Evolutionary conservation across 306 rosid species (phyloP), one percentile per base, ranked within the genome.

Genomic region (Lagenaria siceraria): DNA sequence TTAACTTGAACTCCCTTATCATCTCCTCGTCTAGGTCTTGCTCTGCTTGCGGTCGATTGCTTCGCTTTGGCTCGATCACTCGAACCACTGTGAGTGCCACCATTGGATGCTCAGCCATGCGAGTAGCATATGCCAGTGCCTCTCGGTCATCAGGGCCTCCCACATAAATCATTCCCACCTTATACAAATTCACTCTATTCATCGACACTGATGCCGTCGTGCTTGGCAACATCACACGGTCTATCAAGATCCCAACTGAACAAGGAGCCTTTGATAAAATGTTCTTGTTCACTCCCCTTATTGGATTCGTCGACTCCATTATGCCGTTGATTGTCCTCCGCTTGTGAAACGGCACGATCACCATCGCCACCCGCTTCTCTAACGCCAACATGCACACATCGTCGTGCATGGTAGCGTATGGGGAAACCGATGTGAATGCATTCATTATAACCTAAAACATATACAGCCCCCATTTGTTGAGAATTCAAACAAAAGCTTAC

Each of bases 61-160:
- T 66, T 36, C 4, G 74, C 1, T 35, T 35, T 1, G 75, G 71
- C 4, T 83, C 79, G 5, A 78, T 51, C 5, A 89, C 7, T 4
- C 86, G 46, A 13, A 87, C 17, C 0, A 89, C 80, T 0, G 69
- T 77, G 18, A 61, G 74, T 4, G 42, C 29, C 18, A 77, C 80
- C 52, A 43, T 77, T 0, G 72, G 73, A 61, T 62, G 73, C 61
- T 61, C 80, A 1, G 73, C 80, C 80, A 78, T 78, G 36, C 75
- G 75, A 3, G 63, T 51, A 2, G 75, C 75, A 38, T 64, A 78
- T 1, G 80, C 80, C 1, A 78, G 36, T 0, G 97, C 90, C 74
- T 89, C 97, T 0, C 97, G 88, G 18, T 91, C 93, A n/a, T 89
- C 93, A 0, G 86, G 15, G 0, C 97, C 97, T 31, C 80, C 89